Conservation (phyloP, 768 basidiomycete genomes). For the Macrolepiota albuminosa region DNA sequence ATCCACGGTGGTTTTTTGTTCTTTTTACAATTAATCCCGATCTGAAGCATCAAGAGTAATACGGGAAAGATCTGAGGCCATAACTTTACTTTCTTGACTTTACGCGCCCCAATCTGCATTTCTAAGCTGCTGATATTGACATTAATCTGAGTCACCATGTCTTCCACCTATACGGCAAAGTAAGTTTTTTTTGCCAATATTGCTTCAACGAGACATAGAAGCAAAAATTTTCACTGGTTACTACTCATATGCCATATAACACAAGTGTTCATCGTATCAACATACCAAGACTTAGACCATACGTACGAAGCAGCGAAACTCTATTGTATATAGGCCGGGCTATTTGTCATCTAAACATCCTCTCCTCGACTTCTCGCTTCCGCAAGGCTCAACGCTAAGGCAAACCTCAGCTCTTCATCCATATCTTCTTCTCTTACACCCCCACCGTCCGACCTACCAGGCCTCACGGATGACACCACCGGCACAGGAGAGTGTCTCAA, state of each 20-base stretch:
- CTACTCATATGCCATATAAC: not conserved
- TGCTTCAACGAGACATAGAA: too few relatives aligned
- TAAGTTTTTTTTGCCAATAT: too few relatives aligned
- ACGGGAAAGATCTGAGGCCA: too few relatives aligned
- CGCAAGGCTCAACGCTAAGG: conserved; percentile 65
- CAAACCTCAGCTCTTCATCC: conserved; percentile 62
- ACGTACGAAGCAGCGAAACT: not conserved
- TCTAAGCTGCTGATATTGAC: not conserved
- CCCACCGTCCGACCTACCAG: conserved; percentile 5
- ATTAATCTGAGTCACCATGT: not conserved
- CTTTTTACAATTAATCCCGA: too few relatives aligned
- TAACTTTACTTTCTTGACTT: not conserved
- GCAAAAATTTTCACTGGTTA: not conserved
- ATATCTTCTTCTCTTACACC: conserved; percentile 30
- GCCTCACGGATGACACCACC: conserved; percentile 10
- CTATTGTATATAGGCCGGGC: not conserved
- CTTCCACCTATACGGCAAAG: not conserved
- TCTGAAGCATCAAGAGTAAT: too few relatives aligned
- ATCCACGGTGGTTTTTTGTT: too few relatives aligned
- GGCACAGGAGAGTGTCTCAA: conserved; percentile 14
- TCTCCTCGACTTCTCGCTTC: conserved; percentile 48
- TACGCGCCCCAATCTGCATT: too few relatives aligned
- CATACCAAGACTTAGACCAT: not conserved
- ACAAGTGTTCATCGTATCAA: not conserved
- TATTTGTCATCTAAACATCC: conserved; percentile 9